Conservation (phyloP, 164 flowering plant genomes). For the Tetracentron sinense region DNA sequence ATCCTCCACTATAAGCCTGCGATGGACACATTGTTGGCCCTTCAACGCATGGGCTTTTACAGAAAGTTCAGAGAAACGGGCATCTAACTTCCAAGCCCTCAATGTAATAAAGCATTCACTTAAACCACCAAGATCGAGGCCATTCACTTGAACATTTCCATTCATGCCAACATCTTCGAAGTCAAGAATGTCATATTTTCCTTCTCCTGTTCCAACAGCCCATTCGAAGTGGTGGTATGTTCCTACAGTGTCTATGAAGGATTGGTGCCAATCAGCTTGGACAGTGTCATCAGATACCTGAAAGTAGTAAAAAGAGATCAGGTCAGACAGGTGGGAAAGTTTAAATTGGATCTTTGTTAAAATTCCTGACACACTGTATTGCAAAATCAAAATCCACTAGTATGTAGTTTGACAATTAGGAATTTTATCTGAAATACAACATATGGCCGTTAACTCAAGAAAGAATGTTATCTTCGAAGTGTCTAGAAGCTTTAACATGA, state of each 20-base stretch:
- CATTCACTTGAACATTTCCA: conserved; percentile 66
- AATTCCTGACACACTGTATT: background rate
- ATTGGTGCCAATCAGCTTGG: conserved; percentile 89
- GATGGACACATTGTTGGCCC: conserved; percentile 91
- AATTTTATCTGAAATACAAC: too few species aligned
- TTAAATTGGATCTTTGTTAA: background rate
- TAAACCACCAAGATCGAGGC: conserved; percentile 73
- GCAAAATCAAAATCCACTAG: too few species aligned
- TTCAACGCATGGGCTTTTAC: conserved; percentile 97
- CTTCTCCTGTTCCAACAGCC: conserved; percentile 95
- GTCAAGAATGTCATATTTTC: conserved; percentile 85
- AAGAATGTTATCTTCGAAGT: too few species aligned
- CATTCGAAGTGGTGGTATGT: conserved; percentile 93
- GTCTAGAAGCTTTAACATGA: background rate
- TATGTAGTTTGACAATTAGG: background rate
- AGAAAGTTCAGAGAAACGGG: conserved; percentile 75
- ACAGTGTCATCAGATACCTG: conserved; percentile 77
- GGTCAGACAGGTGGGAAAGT: too few species aligned
- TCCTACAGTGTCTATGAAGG: conserved; percentile 66
- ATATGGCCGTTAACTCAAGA: too few species aligned
- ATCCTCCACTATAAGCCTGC: conserved; percentile 90
- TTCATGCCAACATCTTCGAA: conserved; percentile 91
- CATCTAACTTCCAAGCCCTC: conserved; percentile 90
- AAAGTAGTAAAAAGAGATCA: conserved; percentile 5
- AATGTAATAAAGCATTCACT: conserved; percentile 82